These are phyloP conservation scores for Kwoniella sp. DNA, from an alignment of 768 basidiomycete species.

Conservation along the genomic window DNA sequence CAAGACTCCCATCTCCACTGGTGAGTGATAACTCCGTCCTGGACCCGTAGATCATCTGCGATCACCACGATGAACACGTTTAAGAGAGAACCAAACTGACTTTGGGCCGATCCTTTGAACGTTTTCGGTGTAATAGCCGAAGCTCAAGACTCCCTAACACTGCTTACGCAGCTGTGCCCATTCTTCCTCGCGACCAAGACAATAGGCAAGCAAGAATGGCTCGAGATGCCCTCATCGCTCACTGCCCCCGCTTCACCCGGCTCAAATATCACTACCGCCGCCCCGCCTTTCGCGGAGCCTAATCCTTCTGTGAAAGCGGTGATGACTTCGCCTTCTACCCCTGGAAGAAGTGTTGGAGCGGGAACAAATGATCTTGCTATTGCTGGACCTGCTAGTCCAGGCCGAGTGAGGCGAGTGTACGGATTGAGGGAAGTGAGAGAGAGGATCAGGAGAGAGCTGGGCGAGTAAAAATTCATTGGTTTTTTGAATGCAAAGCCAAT, in stretches of 20 bases:
- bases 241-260: conserved; percentile 23
- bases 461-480: conserved; percentile 21
- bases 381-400: conserved; percentile 51
- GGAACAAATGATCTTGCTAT: conserved; percentile 8
- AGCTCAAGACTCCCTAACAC: conserved; percentile 50
- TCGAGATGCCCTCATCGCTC: conserved; percentile 52
- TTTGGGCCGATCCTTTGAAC: no score
- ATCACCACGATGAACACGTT: no score
- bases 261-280: conserved; percentile 4
- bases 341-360: conserved; percentile 5
- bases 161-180: conserved; percentile 54
- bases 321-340: conserved; percentile 14
- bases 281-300: conserved; percentile 9
- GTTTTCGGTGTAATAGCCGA: no score
- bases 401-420: conserved; percentile 41
- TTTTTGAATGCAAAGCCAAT: no score
- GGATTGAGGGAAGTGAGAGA: conserved; percentile 56
- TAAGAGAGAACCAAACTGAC: no score
- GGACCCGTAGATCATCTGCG: no score
- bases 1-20: conserved; percentile 54
- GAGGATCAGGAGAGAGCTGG: conserved; percentile 53
- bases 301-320: background rate
- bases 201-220: conserved; percentile 49
- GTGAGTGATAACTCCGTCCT: conserved; percentile 31
- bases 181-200: conserved; percentile 50